phyloP scores from a whole-genome alignment of 2,329 filamentous ascomycete genomes.

The Ascocoryne sarcoides region DNA sequence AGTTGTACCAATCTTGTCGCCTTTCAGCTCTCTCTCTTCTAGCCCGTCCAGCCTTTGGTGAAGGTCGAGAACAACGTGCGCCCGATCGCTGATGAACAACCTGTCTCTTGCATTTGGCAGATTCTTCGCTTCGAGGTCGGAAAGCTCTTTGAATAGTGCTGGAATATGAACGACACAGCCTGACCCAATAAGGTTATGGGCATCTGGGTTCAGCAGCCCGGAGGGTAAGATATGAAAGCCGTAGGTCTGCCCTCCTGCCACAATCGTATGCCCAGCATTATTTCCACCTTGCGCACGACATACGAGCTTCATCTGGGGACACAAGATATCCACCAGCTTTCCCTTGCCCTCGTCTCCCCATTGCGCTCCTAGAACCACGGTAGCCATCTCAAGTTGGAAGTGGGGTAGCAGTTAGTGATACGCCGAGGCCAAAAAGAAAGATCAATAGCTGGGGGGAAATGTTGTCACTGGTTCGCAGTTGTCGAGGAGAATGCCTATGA shows the following conservation, averaged over 20 bases:
- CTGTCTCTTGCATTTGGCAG: constrained; percentile 45
- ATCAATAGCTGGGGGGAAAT: too few relatives aligned
- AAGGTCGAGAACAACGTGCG: constrained; percentile 48
- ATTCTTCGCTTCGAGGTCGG: constrained; percentile 50
- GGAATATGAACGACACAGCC: constrained; percentile 60
- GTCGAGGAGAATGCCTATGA: too few relatives aligned
- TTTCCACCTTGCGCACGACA: constrained; percentile 37
- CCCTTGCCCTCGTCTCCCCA: constrained; percentile 3
- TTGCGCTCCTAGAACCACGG: constrained; percentile 4
- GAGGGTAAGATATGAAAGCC: constrained; percentile 52
- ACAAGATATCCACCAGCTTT: constrained; percentile 11
- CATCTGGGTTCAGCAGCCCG: constrained; percentile 62
- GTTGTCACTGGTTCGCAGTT: too few relatives aligned
- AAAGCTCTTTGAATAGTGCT: constrained; percentile 56
- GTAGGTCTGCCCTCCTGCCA: constrained; percentile 31
- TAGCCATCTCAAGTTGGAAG: too few relatives aligned
- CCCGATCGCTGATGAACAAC: constrained; percentile 47
- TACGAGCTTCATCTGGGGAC: constrained; percentile 4
- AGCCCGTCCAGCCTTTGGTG: constrained; percentile 61
- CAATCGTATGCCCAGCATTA: constrained; percentile 43
- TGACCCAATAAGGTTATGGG: constrained; percentile 66
- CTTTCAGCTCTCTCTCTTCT: constrained; percentile 46
- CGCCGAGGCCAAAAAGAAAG: too few relatives aligned
- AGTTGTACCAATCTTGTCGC: constrained; percentile 37
- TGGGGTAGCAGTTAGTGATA: too few relatives aligned